A percentile compares a stretch with the other conserved stretches of the same genome.
phyloP scores from a whole-genome alignment of 257 asterid species.

The Solanum virginianum region DNA sequence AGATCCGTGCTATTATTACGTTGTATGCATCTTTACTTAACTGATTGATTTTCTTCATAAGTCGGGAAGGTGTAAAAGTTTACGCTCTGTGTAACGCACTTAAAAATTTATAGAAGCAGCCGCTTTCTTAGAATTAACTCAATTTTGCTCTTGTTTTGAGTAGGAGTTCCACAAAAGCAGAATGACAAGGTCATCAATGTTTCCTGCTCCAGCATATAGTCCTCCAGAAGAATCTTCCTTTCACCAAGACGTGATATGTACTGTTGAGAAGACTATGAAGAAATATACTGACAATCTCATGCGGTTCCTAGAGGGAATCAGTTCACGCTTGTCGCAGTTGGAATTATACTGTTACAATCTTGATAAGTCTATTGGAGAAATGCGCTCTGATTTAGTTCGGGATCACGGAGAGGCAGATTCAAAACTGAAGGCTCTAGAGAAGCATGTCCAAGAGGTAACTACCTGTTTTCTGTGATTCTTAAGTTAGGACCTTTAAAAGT shows the following conservation, averaged over 20 bases:
- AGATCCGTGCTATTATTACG: not conserved
- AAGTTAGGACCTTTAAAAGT: not conserved
- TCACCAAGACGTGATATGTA: constrained; percentile 49
- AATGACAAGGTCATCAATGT: constrained; percentile 58
- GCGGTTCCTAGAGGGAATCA: constrained; percentile 93
- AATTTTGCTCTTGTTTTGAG: constrained; percentile 4
- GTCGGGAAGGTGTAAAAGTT: not conserved
- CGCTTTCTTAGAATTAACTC: not conserved
- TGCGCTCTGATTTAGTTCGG: constrained; percentile 71
- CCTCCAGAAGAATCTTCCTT: constrained; percentile 74
- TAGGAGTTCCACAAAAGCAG: constrained; percentile 79
- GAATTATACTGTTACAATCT: constrained; percentile 83
- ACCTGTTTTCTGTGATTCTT: not conserved
- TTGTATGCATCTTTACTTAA: not conserved
- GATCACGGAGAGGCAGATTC: constrained; percentile 68
- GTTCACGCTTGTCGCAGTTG: constrained; percentile 89
- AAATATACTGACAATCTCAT: constrained; percentile 75
- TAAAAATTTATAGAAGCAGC: not conserved
- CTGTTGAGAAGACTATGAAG: constrained; percentile 72
- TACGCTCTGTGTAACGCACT: not conserved
- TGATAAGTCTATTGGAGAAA: constrained; percentile 84
- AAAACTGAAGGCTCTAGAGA: constrained; percentile 75
- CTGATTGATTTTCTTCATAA: not conserved
- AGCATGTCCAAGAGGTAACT: constrained; percentile 83
- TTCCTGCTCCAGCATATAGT: constrained; percentile 44